phyloP scores from a whole-genome alignment of 805 yeast species.

The Ogataea siamensis region DNA sequence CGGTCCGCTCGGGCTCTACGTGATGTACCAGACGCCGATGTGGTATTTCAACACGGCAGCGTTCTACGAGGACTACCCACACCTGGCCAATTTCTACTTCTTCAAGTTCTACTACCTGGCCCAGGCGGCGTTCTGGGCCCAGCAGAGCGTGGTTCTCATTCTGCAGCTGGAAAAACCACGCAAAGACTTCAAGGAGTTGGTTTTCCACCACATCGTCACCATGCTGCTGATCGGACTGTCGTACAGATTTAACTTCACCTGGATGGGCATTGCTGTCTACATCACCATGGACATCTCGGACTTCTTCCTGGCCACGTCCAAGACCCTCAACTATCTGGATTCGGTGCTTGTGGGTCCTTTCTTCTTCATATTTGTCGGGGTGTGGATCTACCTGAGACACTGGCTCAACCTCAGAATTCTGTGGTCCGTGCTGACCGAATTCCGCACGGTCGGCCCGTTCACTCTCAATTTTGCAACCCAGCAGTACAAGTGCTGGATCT shows the following conservation, averaged over 20 bases:
- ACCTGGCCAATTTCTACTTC: constrained; percentile 61
- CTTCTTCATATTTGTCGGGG: constrained; percentile 61
- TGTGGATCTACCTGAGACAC: constrained; percentile 91
- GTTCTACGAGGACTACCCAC: constrained; percentile 82
- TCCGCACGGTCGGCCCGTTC: constrained; percentile 79
- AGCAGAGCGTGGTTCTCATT: constrained; percentile 80
- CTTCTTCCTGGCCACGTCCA: constrained; percentile 79
- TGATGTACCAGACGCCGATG: constrained; percentile 78
- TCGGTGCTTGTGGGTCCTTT: constrained; percentile 61
- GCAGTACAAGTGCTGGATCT: constrained; percentile 95
- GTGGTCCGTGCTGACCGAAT: constrained; percentile 84
- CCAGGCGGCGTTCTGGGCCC: constrained; percentile 98
- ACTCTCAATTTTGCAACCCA: constrained; percentile 81
- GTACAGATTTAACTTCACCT: constrained; percentile 91
- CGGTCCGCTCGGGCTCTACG: constrained; percentile 86
- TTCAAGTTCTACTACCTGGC: constrained; percentile 83
- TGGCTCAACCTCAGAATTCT: constrained; percentile 75
- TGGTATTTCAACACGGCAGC: constrained; percentile 88
- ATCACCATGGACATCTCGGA: constrained; percentile 97
- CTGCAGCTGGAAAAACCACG: constrained; percentile 92
- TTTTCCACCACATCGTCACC: constrained; percentile 91
- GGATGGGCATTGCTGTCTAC: constrained; percentile 90
- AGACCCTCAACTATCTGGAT: constrained; percentile 83
- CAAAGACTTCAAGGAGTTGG: constrained; percentile 87
- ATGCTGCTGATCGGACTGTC: constrained; percentile 82